Conservation (phyloP, 441 rosid genomes). For the Croton laevigatus region DNA sequence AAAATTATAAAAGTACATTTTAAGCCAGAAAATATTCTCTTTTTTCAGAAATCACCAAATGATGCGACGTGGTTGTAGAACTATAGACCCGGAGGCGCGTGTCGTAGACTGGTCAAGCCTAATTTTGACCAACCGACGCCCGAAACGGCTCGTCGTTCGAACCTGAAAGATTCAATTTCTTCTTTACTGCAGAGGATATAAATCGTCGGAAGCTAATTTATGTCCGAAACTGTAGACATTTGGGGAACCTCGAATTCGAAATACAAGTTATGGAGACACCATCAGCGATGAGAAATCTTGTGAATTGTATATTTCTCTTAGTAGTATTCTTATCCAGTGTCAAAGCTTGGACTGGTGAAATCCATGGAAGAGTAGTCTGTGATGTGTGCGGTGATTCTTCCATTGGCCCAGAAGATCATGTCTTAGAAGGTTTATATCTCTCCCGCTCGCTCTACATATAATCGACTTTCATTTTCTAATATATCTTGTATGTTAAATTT, state of each 20-base stretch:
- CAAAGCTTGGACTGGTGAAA: slow-evolving; percentile 85
- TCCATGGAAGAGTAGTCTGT: slow-evolving; percentile 86
- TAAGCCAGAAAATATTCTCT: too few relatives aligned
- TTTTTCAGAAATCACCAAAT: too few relatives aligned
- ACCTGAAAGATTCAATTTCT: neutral
- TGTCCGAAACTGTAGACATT: neutral
- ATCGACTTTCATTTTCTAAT: neutral
- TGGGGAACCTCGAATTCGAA: neutral
- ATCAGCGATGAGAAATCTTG: slow-evolving; percentile 5
- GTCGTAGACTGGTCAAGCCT: neutral
- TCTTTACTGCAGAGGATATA: neutral
- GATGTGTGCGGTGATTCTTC: slow-evolving; percentile 88
- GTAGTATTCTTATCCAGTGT: slow-evolving; percentile 33
- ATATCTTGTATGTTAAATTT: neutral
- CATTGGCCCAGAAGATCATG: slow-evolving; percentile 91
- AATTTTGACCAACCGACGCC: neutral
- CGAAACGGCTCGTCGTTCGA: neutral
- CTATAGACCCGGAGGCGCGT: neutral
- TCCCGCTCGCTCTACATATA: neutral
- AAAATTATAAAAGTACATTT: too few relatives aligned
- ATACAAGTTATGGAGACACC: slow-evolving; percentile 11
- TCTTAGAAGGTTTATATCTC: slow-evolving; percentile 55
- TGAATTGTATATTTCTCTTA: slow-evolving; percentile 7
- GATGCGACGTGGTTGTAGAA: too few relatives aligned
- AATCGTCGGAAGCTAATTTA: neutral